Evolutionary conservation across 345 rosid species (phyloP).

Genomic region (Lagerstroemia speciosa): DNA sequence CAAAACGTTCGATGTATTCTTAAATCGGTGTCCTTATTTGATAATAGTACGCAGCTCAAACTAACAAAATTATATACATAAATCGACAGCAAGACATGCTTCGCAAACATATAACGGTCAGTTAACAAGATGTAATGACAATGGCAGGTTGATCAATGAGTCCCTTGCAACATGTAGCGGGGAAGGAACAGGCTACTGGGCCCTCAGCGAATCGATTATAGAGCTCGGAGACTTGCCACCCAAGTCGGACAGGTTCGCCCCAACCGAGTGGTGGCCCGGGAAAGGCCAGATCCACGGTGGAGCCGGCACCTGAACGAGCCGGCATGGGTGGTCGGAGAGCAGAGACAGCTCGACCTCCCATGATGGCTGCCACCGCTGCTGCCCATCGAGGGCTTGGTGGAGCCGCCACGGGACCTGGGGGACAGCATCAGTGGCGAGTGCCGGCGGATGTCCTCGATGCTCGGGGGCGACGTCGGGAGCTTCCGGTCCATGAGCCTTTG

Average conservation of each 20-base stretch:
- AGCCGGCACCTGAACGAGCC: conserved; percentile 73
- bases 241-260: conserved; percentile 47
- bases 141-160: neutral
- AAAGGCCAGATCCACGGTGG: conserved; percentile 37
- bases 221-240: conserved; percentile 9
- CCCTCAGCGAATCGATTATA: conserved; percentile 7
- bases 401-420: neutral
- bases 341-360: conserved; percentile 34
- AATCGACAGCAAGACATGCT: neutral
- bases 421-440: conserved; percentile 9
- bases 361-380: conserved; percentile 10
- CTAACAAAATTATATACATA: neutral
- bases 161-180: neutral
- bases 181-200: neutral
- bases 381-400: neutral
- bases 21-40: neutral
- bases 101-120: neutral
- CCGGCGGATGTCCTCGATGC: conserved; percentile 7
- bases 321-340: conserved; percentile 69
- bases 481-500: neutral
- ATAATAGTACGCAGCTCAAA: neutral
- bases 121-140: neutral
- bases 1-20: no score
- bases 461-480: neutral
- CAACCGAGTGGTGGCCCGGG: conserved; percentile 45